Evolutionary conservation across 2,329 filamentous ascomycete genomes (phyloP).

Genomic region (Apiospora pterosperma): DNA sequence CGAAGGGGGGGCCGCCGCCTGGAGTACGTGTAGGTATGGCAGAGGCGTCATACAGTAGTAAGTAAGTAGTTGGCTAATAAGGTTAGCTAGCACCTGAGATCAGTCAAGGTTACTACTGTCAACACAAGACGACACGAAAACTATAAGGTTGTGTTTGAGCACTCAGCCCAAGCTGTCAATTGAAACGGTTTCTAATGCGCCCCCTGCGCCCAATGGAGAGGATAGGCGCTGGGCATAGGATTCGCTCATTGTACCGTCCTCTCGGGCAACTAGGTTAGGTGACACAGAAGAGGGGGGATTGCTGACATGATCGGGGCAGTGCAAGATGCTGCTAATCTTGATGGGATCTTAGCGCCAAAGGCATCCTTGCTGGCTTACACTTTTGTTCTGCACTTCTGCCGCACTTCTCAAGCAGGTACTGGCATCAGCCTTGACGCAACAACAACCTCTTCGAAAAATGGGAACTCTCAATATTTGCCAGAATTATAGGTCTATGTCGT

Average conservation of each 20-base stretch:
- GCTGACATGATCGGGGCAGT: neutral
- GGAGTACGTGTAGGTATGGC: neutral
- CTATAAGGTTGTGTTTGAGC: neutral
- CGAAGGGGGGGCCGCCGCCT: neutral
- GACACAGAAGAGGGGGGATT: neutral
- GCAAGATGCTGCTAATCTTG: constrained; percentile 1
- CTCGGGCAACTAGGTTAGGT: neutral
- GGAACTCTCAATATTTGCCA: constrained; percentile 25
- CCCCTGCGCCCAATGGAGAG: no score
- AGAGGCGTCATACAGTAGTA: no score
- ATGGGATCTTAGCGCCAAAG: neutral
- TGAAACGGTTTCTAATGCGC: neutral
- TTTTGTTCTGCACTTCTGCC: no score
- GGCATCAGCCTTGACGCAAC: constrained; percentile 36
- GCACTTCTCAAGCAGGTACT: neutral
- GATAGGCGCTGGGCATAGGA: neutral
- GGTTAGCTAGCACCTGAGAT: neutral
- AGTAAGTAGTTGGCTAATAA: no score
- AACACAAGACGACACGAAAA: neutral
- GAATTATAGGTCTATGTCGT: no score
- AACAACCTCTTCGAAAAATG: constrained; percentile 30
- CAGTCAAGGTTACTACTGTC: neutral
- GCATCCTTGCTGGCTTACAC: neutral
- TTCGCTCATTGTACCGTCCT: neutral
- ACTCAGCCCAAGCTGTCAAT: neutral